Percentiles rank a stretch among this genome's conserved stretches.
These are phyloP conservation scores for Colletotrichum spaethianum DNA, from an alignment of 2,329 filamentous ascomycete genomes.

Conservation along the genomic window DNA sequence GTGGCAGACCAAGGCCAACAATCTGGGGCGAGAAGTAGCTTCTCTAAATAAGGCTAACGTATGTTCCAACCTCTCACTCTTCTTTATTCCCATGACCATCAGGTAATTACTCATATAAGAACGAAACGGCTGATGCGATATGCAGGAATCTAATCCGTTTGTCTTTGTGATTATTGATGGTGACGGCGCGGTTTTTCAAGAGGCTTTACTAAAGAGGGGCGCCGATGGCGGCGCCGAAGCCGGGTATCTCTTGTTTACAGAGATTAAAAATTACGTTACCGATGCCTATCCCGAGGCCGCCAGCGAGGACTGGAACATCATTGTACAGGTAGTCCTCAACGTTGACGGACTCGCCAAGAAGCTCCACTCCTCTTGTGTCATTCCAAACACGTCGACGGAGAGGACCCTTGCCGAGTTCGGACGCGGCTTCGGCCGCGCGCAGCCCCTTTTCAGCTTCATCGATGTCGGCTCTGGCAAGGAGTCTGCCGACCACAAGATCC, in stretches of 20 bases:
- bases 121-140: background rate
- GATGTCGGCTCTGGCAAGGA: slow-evolving; percentile 54
- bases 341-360: slow-evolving; percentile 50
- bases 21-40: slow-evolving; percentile 21
- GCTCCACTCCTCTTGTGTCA: slow-evolving; percentile 46
- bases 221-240: slow-evolving; percentile 52
- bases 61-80: background rate
- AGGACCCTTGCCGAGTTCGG: slow-evolving; percentile 48
- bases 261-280: slow-evolving; percentile 46
- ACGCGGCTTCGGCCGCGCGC: slow-evolving; percentile 51
- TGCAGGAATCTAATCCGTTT: slow-evolving; percentile 51
- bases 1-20: slow-evolving; percentile 42
- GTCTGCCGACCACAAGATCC: slow-evolving; percentile 52
- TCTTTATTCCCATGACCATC: background rate
- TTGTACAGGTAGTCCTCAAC: slow-evolving; percentile 52
- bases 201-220: slow-evolving; percentile 49
- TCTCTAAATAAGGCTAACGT: slow-evolving; percentile 40
- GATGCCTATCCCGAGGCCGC: slow-evolving; percentile 45
- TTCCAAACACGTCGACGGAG: slow-evolving; percentile 43
- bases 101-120: too few relatives aligned
- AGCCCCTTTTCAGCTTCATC: slow-evolving; percentile 52
- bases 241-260: slow-evolving; percentile 47
- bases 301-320: slow-evolving; percentile 51
- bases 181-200: slow-evolving; percentile 53
- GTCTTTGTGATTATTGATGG: slow-evolving; percentile 54